Evolutionary conservation across 2,329 filamentous ascomycete species (phyloP).

Genomic region (Xylaria sp.): DNA sequence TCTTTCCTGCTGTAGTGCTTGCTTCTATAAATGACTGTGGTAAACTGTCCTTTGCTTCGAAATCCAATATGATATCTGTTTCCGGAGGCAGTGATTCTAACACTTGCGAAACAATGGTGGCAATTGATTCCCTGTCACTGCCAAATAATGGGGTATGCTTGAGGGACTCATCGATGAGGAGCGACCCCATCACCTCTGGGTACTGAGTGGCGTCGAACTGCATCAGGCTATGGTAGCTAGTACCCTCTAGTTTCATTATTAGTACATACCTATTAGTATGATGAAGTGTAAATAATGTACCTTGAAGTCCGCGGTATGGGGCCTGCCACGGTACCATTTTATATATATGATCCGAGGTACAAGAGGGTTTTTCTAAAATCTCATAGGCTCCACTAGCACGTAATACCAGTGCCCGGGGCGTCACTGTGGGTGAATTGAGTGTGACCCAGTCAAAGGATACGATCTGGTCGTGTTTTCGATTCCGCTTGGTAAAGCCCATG

Average conservation of each 20-base stretch:
- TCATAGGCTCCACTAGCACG: slow-evolving; percentile 71
- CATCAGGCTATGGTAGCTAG: slow-evolving; percentile 66
- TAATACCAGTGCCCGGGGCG: slow-evolving; percentile 68
- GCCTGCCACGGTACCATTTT: slow-evolving; percentile 71
- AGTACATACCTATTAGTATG: slow-evolving; percentile 39
- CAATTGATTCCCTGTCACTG: slow-evolving; percentile 58
- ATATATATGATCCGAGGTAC: slow-evolving; percentile 67
- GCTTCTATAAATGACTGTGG: slow-evolving; percentile 57
- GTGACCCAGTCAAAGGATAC: slow-evolving; percentile 77
- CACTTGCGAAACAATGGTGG: slow-evolving; percentile 55
- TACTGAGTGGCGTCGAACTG: slow-evolving; percentile 67
- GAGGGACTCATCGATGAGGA: slow-evolving; percentile 65
- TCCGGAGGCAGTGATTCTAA: slow-evolving; percentile 52
- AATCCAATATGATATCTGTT: slow-evolving; percentile 52
- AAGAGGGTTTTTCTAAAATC: slow-evolving; percentile 70
- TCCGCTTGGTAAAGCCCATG: slow-evolving; percentile 63
- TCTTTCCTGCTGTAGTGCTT: slow-evolving; percentile 60
- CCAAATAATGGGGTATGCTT: slow-evolving; percentile 69
- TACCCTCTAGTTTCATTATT: slow-evolving; percentile 55
- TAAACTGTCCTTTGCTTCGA: slow-evolving; percentile 52
- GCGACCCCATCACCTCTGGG: slow-evolving; percentile 63
- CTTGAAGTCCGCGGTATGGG: slow-evolving; percentile 67
- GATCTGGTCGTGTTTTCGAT: slow-evolving; percentile 68
- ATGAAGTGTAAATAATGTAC: slow-evolving; percentile 48
- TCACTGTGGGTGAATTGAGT: slow-evolving; percentile 64